These are phyloP conservation scores for Colletotrichum sansevieriae DNA, from an alignment of 2,329 filamentous ascomycete species.

Conservation along the genomic window DNA sequence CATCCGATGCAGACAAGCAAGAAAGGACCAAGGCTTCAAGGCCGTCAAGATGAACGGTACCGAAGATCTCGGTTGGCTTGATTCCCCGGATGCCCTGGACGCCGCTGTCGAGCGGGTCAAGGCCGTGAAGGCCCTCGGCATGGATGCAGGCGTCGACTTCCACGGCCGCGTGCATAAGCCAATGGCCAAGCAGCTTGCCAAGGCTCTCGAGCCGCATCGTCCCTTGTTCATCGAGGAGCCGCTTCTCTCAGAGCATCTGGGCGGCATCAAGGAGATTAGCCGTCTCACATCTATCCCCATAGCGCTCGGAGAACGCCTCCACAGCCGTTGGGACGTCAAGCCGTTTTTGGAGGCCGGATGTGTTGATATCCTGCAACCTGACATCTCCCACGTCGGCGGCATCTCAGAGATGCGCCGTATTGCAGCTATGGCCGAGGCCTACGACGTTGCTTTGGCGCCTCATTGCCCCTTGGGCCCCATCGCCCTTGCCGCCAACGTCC, in stretches of 20 bases:
- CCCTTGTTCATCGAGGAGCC: constrained; percentile 83
- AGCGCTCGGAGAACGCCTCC: constrained; percentile 78
- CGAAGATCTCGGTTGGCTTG: constrained; percentile 81
- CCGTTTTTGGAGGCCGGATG: constrained; percentile 77
- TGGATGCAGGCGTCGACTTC: constrained; percentile 83
- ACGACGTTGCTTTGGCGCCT: constrained; percentile 79
- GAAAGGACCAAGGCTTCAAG: constrained; percentile 72
- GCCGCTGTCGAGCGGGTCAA: constrained; percentile 76
- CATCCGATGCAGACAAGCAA: constrained; percentile 58
- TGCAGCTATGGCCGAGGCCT: constrained; percentile 78
- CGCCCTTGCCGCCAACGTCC: constrained; percentile 77
- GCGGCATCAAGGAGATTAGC: constrained; percentile 71
- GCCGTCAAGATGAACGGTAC: constrained; percentile 86
- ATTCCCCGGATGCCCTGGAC: constrained; percentile 75
- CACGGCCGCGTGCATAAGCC: constrained; percentile 82
- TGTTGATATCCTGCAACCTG: constrained; percentile 80
- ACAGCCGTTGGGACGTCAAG: constrained; percentile 80
- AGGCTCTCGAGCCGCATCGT: constrained; percentile 73
- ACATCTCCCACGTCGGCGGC: constrained; percentile 78
- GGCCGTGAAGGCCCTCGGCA: constrained; percentile 75
- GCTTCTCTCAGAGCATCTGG: constrained; percentile 75
- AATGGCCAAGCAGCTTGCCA: constrained; percentile 84
- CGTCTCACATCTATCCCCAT: constrained; percentile 72
- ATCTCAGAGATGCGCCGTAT: constrained; percentile 80
- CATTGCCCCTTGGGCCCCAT: constrained; percentile 82